A percentile compares a stretch with the other conserved stretches of the same genome.
Conservation (phyloP, 306 rosid genomes). For the Comarum palustre region DNA sequence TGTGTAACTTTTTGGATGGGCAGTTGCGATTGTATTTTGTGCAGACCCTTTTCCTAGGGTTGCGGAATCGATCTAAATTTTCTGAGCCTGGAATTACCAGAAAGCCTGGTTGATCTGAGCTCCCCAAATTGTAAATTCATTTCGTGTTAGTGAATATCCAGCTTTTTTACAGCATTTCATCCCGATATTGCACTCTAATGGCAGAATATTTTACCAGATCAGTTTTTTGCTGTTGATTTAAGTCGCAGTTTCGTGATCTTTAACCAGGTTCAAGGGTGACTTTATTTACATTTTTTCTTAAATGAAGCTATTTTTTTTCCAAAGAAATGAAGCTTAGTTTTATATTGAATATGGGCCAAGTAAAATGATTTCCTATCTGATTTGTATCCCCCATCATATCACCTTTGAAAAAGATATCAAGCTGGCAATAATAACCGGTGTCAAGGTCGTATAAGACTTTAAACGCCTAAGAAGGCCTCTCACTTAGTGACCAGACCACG, state of each 20-base stretch:
- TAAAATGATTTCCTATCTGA: background rate
- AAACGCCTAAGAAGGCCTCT: no score
- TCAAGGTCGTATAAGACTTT: background rate
- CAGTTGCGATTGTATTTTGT: background rate
- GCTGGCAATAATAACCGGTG: background rate
- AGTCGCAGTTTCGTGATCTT: background rate
- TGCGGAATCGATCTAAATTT: background rate
- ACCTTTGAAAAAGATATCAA: background rate
- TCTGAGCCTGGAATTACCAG: background rate
- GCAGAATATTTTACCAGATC: background rate
- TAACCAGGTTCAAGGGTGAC: no score
- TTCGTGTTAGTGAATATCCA: background rate
- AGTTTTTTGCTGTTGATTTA: background rate
- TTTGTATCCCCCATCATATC: background rate
- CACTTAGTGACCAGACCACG: background rate
- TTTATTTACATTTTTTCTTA: no score
- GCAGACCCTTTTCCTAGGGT: background rate
- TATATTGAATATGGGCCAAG: background rate
- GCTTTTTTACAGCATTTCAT: constrained; percentile 2
- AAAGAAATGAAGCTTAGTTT: no score
- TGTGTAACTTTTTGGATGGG: background rate
- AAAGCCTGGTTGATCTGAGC: background rate
- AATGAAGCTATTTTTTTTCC: no score
- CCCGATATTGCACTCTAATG: background rate
- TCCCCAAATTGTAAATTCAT: background rate